Percentiles rank a stretch among this genome's conserved stretches.
phyloP scores from a whole-genome alignment of 2,329 filamentous ascomycete genomes.

The Scolecobasidium constrictum region DNA sequence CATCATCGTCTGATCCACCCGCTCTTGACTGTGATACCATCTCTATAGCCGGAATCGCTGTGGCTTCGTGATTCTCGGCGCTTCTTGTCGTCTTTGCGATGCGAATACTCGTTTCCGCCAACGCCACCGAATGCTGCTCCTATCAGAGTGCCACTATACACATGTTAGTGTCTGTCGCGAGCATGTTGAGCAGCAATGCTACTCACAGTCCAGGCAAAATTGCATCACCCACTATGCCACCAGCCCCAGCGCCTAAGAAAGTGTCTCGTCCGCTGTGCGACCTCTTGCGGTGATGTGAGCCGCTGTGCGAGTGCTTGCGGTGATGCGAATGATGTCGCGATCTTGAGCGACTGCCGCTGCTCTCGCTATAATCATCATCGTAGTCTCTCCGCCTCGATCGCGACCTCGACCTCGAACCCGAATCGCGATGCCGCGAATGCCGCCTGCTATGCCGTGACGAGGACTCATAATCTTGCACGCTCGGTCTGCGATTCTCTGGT shows the following conservation, averaged over 20 bases:
- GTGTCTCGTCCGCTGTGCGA: constrained; percentile 21
- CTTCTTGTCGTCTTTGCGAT: constrained; percentile 1
- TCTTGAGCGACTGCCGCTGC: constrained; percentile 9
- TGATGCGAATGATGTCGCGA: constrained; percentile 8
- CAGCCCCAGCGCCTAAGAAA: constrained; percentile 33
- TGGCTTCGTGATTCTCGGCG: not conserved
- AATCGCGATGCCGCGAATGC: not conserved
- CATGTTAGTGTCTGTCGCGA: not conserved
- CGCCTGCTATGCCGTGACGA: constrained; percentile 8
- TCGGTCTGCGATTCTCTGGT: not conserved
- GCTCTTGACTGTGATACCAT: constrained; percentile 8
- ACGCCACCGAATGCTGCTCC: constrained; percentile 4
- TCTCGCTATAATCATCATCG: constrained; percentile 8
- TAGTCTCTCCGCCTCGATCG: constrained; percentile 9
- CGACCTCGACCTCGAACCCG: constrained; percentile 13
- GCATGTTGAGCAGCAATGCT: constrained; percentile 11
- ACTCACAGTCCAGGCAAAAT: constrained; percentile 32
- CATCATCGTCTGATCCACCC: constrained; percentile 1
- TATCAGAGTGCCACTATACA: constrained; percentile 3
- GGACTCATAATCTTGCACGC: constrained; percentile 9
- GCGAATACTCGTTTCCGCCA: constrained; percentile 6
- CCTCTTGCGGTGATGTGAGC: not conserved
- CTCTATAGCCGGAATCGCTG: constrained; percentile 1
- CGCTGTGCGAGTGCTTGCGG: constrained; percentile 6
- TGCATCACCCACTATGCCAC: constrained; percentile 31